phyloP scores from a whole-genome alignment of 306 rosid species.

The Fragaria vesca region DNA sequence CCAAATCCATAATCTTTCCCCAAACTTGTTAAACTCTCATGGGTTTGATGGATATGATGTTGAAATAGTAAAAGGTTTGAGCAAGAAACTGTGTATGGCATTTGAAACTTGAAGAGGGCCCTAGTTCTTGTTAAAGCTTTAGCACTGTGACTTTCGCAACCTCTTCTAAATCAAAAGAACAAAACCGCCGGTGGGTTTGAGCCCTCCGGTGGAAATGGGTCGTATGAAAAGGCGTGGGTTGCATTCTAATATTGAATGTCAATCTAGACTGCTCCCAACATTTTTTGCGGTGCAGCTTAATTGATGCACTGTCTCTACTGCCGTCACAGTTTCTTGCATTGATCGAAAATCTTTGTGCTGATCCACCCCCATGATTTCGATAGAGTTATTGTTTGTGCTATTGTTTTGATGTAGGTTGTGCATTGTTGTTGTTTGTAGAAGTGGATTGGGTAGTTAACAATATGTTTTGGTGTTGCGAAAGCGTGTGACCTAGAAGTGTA shows the following conservation, averaged over 20 bases:
- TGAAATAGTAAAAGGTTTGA: slow-evolving; percentile 83
- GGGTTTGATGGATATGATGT: slow-evolving; percentile 62
- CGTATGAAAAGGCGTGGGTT: slow-evolving; percentile 87
- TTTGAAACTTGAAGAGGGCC: slow-evolving; percentile 56
- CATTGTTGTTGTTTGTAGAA: background rate
- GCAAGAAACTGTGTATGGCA: slow-evolving; percentile 41
- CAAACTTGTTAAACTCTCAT: background rate
- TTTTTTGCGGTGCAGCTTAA: background rate
- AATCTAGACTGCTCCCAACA: slow-evolving; percentile 81
- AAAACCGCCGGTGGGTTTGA: background rate
- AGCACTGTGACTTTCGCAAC: slow-evolving; percentile 81
- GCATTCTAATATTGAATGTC: slow-evolving; percentile 82
- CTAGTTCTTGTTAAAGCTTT: slow-evolving; percentile 65
- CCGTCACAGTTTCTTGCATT: slow-evolving; percentile 46
- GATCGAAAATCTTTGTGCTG: slow-evolving; percentile 63
- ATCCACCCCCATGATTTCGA: slow-evolving; percentile 42
- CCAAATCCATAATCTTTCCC: background rate
- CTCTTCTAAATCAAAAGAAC: slow-evolving; percentile 56
- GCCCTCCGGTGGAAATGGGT: slow-evolving; percentile 35
- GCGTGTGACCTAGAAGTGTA: background rate
- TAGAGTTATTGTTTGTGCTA: background rate
- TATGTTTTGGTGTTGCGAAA: background rate
- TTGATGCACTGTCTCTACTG: slow-evolving; percentile 10
- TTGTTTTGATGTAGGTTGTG: background rate
- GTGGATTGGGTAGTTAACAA: background rate